These are phyloP conservation scores for Penicillium canariense DNA, from an alignment of 495 filamentous ascomycete genomes.

Conservation along the genomic window DNA sequence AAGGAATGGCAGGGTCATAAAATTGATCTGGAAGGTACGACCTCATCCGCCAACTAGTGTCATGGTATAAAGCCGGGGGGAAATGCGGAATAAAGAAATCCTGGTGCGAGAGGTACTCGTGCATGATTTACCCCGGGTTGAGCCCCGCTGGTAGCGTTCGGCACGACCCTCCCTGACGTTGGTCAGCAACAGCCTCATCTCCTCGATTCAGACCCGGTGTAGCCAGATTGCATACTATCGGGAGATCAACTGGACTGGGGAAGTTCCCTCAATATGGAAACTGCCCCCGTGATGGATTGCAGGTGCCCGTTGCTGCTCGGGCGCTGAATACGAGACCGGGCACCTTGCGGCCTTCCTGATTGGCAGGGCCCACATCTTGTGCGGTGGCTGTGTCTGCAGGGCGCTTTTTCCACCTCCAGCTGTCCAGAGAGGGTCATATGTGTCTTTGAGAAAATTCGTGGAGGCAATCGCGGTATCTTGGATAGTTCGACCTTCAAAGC, in stretches of 20 bases:
- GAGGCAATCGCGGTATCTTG: neutral
- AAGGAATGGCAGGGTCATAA: slow-evolving; percentile 4
- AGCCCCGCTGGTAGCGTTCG: neutral
- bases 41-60: neutral
- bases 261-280: slow-evolving; percentile 1
- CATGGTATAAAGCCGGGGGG: neutral
- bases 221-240: slow-evolving; percentile 1
- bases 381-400: slow-evolving; percentile 18
- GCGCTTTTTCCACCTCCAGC: neutral
- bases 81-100: neutral
- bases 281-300: slow-evolving; percentile 11
- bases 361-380: slow-evolving; percentile 14
- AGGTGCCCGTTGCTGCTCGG: slow-evolving; percentile 9
- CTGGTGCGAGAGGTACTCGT: neutral
- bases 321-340: slow-evolving; percentile 22
- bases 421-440: too few species aligned
- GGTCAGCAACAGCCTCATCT: slow-evolving; percentile 27
- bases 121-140: neutral
- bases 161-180: slow-evolving; percentile 5
- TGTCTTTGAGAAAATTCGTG: neutral
- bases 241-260: neutral
- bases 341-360: slow-evolving; percentile 6
- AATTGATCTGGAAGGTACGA: neutral
- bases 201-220: neutral
- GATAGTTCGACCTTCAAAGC: too few species aligned